Conservation (phyloP, 495 filamentous ascomycete species). For the Aspergillus hancockii region DNA sequence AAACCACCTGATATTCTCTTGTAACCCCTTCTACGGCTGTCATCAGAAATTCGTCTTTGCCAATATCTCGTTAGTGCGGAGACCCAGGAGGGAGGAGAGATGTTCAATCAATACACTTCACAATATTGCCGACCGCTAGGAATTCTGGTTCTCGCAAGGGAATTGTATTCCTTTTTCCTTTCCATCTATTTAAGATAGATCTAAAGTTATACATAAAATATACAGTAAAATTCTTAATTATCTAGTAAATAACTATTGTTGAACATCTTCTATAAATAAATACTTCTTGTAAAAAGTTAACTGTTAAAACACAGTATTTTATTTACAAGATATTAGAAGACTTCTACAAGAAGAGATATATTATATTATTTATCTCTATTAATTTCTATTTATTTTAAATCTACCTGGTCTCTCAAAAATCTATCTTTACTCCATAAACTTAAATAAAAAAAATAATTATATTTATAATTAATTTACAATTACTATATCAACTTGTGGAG, state of each 20-base stretch:
- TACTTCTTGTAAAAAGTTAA: not conserved
- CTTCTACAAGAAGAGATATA: not conserved
- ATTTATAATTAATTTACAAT: not conserved
- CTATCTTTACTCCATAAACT: not conserved
- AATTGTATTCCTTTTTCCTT: too few relatives aligned
- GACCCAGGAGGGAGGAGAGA: too few relatives aligned
- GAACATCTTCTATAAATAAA: slow-evolving; percentile 5
- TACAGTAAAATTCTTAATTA: not conserved
- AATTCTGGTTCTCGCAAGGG: too few relatives aligned
- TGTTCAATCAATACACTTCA: too few relatives aligned
- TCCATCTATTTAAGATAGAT: not conserved
- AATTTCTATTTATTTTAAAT: not conserved
- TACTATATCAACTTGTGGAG: not conserved
- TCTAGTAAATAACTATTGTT: not conserved
- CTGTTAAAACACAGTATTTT: not conserved
- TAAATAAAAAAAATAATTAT: not conserved
- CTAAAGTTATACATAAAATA: slow-evolving; percentile 4
- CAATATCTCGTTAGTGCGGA: too few relatives aligned
- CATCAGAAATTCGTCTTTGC: too few relatives aligned
- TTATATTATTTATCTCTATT: not conserved
- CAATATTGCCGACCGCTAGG: too few relatives aligned
- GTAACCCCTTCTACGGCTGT: too few relatives aligned
- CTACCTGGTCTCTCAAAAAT: not conserved
- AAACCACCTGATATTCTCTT: too few relatives aligned
- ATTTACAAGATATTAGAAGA: not conserved